Base-by-base conservation (phyloP, 208 protist genomes). In the Leishmania lainsoni region DNA sequence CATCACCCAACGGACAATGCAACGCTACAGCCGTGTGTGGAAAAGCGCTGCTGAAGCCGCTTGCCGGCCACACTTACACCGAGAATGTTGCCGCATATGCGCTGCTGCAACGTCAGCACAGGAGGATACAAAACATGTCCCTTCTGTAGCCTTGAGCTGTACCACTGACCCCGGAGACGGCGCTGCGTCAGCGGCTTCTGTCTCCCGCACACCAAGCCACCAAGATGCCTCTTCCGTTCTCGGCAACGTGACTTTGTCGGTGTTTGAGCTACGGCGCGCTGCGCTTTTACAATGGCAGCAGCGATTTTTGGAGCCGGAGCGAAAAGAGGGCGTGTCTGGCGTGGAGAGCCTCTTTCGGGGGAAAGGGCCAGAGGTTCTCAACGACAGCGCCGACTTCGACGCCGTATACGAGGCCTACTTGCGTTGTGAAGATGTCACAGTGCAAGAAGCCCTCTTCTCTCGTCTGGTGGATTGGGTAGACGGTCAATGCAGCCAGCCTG, bases 61-160 rank as follows among this genome's bases (percentile, higher is more conserved):
- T 3, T 94, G 86, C 75, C 82, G 79, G 2, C 87, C 87, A 5
- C 91, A 94, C 73, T 20, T 94, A 75, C 91, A 94, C 81, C 66
- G 17, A 26, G 74, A 45, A 8, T 78, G 79, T 1, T 94, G 91
- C 75, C 73, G 73, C 35, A 87, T 94, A 51, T 94, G 91, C 59
- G 52, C 39, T 6, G 39, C 82, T 0, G 82, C 82, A 4, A 49
- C 29, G n/a, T n/a, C 76, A 5, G 39, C 51, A 14, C 76, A 52
- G 0, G 73, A 51, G n/a, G 35, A 29, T 8, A n/a, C 42, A 0
- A 22, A 3, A 49, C 5, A 72, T 72, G 42, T 4, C 42, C 4
- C 0, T 6, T 6, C 68, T 32, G 4, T 6, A 12, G 29, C 9
- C 39, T 26, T 26, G 20, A 72, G 26, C 2, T 48, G 20, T 26